Evolutionary conservation across 2,329 filamentous ascomycete species (phyloP).

Genomic region (Metarhizium brunneum): DNA sequence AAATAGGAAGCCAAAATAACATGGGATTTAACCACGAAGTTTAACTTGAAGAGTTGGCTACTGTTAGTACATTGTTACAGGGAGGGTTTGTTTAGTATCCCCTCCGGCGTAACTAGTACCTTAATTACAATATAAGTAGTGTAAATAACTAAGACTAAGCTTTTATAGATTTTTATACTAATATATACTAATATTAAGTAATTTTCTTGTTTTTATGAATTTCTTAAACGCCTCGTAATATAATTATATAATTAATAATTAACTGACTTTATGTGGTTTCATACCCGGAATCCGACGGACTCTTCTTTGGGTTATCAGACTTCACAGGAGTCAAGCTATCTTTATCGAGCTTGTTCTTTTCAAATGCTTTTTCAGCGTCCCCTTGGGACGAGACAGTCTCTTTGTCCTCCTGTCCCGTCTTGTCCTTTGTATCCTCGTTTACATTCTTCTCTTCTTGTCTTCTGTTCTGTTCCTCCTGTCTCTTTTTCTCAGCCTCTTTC

Average conservation of each 20-base stretch:
- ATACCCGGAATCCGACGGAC: conserved; percentile 24
- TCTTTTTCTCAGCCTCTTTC: conserved; percentile 15
- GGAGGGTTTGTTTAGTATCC: too few species aligned
- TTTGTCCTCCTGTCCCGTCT: neutral
- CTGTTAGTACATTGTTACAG: too few species aligned
- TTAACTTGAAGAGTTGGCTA: too few species aligned
- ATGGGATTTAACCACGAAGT: too few species aligned
- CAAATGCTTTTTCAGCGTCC: conserved; percentile 1
- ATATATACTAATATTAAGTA: neutral
- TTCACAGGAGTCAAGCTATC: neutral
- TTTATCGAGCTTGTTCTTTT: neutral
- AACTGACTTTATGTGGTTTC: conserved; percentile 14
- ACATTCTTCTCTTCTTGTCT: conserved; percentile 6
- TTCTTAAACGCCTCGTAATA: neutral
- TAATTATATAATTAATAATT: neutral
- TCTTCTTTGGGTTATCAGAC: conserved; percentile 13
- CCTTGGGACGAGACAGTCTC: neutral
- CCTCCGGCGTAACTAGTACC: too few species aligned
- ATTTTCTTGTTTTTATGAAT: neutral
- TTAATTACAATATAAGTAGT: too few species aligned
- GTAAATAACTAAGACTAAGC: too few species aligned
- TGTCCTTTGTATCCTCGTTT: conserved; percentile 1
- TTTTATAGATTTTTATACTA: too few species aligned
- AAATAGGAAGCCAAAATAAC: too few species aligned
- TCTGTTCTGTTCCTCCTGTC: conserved; percentile 14